A percentile compares a stretch with the other conserved stretches of the same genome.
Conservation (phyloP, 345 rosid species). For the Sisymbrium irio region DNA sequence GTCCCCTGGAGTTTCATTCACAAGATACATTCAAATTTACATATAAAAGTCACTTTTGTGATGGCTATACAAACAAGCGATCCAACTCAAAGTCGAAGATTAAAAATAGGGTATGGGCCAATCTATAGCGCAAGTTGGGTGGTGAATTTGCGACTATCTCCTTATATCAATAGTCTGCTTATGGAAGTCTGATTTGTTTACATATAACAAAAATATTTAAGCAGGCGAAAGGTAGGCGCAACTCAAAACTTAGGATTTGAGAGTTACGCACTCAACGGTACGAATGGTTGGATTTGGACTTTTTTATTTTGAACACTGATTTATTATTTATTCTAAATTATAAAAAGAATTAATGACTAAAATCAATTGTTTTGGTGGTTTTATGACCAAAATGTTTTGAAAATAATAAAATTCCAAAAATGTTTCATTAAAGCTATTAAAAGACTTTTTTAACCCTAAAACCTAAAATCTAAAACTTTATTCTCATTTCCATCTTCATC, state of each 20-base stretch:
- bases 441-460: too few relatives aligned
- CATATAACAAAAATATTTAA: background rate
- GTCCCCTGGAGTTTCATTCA: background rate
- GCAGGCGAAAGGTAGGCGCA: background rate
- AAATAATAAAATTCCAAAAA: too few relatives aligned
- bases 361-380: too few relatives aligned
- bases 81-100: constrained; percentile 1
- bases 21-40: background rate
- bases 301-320: too few relatives aligned
- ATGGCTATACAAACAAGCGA: constrained; percentile 2
- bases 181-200: background rate
- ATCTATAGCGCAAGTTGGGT: constrained; percentile 18
- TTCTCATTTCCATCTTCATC: too few relatives aligned
- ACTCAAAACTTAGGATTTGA: background rate
- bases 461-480: too few relatives aligned
- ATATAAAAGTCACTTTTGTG: constrained; percentile 4
- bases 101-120: constrained; percentile 21
- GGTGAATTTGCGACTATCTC: constrained; percentile 11
- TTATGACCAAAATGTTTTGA: too few relatives aligned
- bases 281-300: too few relatives aligned
- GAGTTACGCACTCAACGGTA: too few relatives aligned
- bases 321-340: too few relatives aligned
- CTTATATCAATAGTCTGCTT: constrained; percentile 18
- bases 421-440: too few relatives aligned
- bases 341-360: too few relatives aligned